These are phyloP conservation scores for Ambrosia hybrid DNA, from an alignment of 140 eudicot species.

Conservation along the genomic window DNA sequence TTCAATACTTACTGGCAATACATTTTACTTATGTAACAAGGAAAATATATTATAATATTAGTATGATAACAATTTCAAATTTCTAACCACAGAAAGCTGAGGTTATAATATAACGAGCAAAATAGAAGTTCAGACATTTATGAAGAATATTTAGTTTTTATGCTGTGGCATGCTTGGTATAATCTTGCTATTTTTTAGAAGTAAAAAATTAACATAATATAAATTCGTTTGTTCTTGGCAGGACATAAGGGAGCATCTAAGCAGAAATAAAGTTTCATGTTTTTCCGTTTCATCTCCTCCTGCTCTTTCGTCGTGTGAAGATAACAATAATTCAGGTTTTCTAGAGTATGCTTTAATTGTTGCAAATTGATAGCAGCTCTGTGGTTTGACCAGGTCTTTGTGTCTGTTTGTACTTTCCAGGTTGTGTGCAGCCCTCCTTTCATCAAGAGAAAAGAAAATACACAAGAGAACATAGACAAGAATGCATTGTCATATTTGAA, in stretches of 20 bases:
- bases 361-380: constrained; percentile 17
- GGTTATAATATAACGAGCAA: constrained; percentile 11
- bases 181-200: not conserved
- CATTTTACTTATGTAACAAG: constrained; percentile 3
- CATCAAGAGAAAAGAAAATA: constrained; percentile 52
- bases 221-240: constrained; percentile 28
- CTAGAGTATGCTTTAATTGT: constrained; percentile 1
- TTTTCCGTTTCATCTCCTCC: constrained; percentile 85
- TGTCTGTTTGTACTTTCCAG: constrained; percentile 40
- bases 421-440: constrained; percentile 40
- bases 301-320: constrained; percentile 55
- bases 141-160: constrained; percentile 14
- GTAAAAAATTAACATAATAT: not conserved
- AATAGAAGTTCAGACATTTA: constrained; percentile 11
- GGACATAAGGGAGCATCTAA: constrained; percentile 59
- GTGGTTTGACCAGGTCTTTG: constrained; percentile 23
- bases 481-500: constrained; percentile 69
- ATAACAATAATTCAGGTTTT: constrained; percentile 45
- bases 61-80: constrained; percentile 7
- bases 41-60: constrained; percentile 19
- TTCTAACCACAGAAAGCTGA: constrained; percentile 7
- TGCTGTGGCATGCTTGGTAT: not conserved
- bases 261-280: constrained; percentile 48
- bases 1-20: constrained; percentile 16
- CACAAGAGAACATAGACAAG: constrained; percentile 70